phyloP scores from a whole-genome alignment of 768 basidiomycete genomes.

The Hygrophorus pudorinus region DNA sequence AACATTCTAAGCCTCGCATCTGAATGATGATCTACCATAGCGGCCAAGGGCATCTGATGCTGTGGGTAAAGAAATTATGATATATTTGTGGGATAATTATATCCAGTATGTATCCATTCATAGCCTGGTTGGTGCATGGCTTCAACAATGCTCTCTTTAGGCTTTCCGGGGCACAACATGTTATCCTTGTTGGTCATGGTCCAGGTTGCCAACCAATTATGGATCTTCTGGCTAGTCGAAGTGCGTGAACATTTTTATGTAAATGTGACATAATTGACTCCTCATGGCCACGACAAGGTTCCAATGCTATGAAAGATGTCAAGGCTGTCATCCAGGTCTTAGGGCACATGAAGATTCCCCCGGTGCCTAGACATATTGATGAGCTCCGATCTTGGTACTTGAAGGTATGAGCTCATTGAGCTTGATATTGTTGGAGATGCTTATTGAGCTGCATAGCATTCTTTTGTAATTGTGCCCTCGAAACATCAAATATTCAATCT shows the following conservation, averaged over 20 bases:
- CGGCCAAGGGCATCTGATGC: conserved; percentile 32
- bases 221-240: conserved; percentile 59
- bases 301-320: conserved; percentile 51
- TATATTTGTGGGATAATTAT: conserved; percentile 95
- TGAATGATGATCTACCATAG: conserved; percentile 14
- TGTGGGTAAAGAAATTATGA: conserved; percentile 49
- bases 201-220: conserved; percentile 71
- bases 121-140: background rate
- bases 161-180: conserved; percentile 57
- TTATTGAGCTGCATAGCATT: conserved; percentile 38
- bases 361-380: conserved; percentile 43
- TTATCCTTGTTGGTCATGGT: conserved; percentile 84
- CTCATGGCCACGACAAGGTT: too few relatives aligned
- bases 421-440: background rate
- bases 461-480: conserved; percentile 58
- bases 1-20: background rate
- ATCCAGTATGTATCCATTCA: conserved; percentile 56
- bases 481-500: conserved; percentile 46
- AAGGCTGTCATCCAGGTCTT: conserved; percentile 73
- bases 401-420: conserved; percentile 32
- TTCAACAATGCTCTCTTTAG: conserved; percentile 27
- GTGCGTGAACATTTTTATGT: conserved; percentile 30
- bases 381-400: conserved; percentile 65
- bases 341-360: conserved; percentile 48
- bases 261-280: background rate